phyloP scores from a whole-genome alignment of 495 filamentous ascomycete species.

The Penicillium bialowiezense region DNA sequence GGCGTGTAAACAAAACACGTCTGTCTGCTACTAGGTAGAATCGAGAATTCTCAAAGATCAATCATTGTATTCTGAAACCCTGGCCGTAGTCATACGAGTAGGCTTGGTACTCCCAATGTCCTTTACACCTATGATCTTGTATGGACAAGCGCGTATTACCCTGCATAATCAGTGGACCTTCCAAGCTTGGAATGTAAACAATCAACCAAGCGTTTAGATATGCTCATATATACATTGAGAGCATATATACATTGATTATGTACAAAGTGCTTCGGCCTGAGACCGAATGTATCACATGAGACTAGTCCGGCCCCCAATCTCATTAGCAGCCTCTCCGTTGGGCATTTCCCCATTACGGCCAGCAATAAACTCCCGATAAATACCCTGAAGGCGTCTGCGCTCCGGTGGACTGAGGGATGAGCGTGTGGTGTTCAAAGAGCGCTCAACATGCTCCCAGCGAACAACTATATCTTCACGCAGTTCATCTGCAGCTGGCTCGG shows the following conservation, averaged over 20 bases:
- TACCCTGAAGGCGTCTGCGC: constrained; percentile 65
- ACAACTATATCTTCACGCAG: constrained; percentile 72
- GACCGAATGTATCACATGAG: constrained; percentile 64
- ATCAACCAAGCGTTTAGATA: too few relatives aligned
- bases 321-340: constrained; percentile 81
- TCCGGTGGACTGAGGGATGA: constrained; percentile 79
- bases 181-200: too few relatives aligned
- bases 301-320: constrained; percentile 89
- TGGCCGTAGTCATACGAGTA: too few relatives aligned
- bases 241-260: too few relatives aligned
- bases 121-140: too few relatives aligned
- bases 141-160: too few relatives aligned
- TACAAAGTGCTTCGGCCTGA: constrained; percentile 7
- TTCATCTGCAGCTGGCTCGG: constrained; percentile 25
- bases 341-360: constrained; percentile 93
- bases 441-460: constrained; percentile 79
- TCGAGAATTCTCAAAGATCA: too few relatives aligned
- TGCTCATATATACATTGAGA: constrained; percentile 24
- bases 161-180: too few relatives aligned
- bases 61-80: too few relatives aligned
- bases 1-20: too few relatives aligned
- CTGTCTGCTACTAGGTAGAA: too few relatives aligned
- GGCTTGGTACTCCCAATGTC: too few relatives aligned
- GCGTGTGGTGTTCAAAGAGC: constrained; percentile 72
- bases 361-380: constrained; percentile 90